Evolutionary conservation across 2,329 filamentous ascomycete species (phyloP).

Genomic region (Teratosphaeria destructans): DNA sequence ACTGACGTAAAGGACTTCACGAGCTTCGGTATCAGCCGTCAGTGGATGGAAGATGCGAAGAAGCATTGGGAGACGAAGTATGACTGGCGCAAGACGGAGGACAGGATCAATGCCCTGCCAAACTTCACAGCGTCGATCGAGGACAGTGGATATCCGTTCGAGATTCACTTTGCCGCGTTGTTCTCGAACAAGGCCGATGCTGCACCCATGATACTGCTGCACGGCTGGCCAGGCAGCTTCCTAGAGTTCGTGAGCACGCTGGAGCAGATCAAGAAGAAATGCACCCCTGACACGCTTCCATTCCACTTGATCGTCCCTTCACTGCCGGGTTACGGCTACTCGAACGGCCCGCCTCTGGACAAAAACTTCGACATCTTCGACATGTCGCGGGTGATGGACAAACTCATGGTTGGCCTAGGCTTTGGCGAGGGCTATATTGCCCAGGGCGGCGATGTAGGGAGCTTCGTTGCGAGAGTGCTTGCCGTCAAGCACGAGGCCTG

Average conservation of each 20-base stretch:
- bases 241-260: slow-evolving; percentile 47
- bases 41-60: slow-evolving; percentile 35
- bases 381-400: slow-evolving; percentile 38
- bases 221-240: slow-evolving; percentile 47
- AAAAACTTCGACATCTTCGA: slow-evolving; percentile 33
- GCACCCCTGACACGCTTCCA: slow-evolving; percentile 41
- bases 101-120: slow-evolving; percentile 39
- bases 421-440: slow-evolving; percentile 43
- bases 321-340: slow-evolving; percentile 45
- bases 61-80: slow-evolving; percentile 35
- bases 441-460: slow-evolving; percentile 50
- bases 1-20: slow-evolving; percentile 24
- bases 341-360: slow-evolving; percentile 37
- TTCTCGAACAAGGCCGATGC: slow-evolving; percentile 43
- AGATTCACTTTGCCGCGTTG: slow-evolving; percentile 45
- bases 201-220: slow-evolving; percentile 41
- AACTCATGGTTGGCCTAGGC: slow-evolving; percentile 44
- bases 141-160: slow-evolving; percentile 27
- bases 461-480: slow-evolving; percentile 34
- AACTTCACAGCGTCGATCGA: slow-evolving; percentile 38
- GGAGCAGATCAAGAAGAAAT: slow-evolving; percentile 35
- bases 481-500: slow-evolving; percentile 35
- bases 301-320: slow-evolving; percentile 49
- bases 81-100: slow-evolving; percentile 38
- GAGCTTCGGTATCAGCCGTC: slow-evolving; percentile 33